Percentiles rank a stretch among this genome's conserved stretches.
These are phyloP conservation scores for Plasmodium falciparum DNA, from an alignment of 169 alveolate species.

Conservation along the genomic window DNA sequence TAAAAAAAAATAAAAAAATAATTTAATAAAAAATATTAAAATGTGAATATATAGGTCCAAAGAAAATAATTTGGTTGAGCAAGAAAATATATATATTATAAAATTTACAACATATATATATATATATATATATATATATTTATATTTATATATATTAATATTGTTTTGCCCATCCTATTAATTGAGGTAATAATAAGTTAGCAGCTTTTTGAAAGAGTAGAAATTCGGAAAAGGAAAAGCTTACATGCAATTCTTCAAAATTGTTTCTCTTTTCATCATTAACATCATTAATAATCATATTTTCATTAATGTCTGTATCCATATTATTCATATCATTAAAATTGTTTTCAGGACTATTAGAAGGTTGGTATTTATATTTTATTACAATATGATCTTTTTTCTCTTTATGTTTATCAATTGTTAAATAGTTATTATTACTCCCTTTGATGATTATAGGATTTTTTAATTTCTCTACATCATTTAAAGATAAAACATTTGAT, in stretches of 20 bases:
- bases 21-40: too few relatives aligned
- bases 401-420: slow-evolving; percentile 60
- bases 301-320: slow-evolving; percentile 41
- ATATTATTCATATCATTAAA: slow-evolving; percentile 33
- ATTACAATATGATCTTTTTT: slow-evolving; percentile 72
- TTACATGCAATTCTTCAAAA: slow-evolving; percentile 71
- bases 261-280: slow-evolving; percentile 47
- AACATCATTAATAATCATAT: slow-evolving; percentile 19
- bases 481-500: slow-evolving; percentile 45
- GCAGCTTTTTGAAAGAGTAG: slow-evolving; percentile 71
- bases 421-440: slow-evolving; percentile 46
- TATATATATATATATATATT: background rate
- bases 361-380: slow-evolving; percentile 63
- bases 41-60: too few relatives aligned
- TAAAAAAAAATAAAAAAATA: too few relatives aligned
- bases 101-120: too few relatives aligned
- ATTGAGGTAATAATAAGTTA: slow-evolving; percentile 56
- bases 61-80: too few relatives aligned
- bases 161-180: slow-evolving; percentile 71
- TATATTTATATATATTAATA: background rate
- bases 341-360: slow-evolving; percentile 35
- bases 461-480: slow-evolving; percentile 50
- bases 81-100: too few relatives aligned
- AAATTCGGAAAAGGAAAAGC: slow-evolving; percentile 57
- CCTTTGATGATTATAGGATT: slow-evolving; percentile 50